A percentile compares a stretch with the other conserved stretches of the same genome.
phyloP scores from a whole-genome alignment of 1,139 yeast species.

The Sugiyamaella sp. region DNA sequence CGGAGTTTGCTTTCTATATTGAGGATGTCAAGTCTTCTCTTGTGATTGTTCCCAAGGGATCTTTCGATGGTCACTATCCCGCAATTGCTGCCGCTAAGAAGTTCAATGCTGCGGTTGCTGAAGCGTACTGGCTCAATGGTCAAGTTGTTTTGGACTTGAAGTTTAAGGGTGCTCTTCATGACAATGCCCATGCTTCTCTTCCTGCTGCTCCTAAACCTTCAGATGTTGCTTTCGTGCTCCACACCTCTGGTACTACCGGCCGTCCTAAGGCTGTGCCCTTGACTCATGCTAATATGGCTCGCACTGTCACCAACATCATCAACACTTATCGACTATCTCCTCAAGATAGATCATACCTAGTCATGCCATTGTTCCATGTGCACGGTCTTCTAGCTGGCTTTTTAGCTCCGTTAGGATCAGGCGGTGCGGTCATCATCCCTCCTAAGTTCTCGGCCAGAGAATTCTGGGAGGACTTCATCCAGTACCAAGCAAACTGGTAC shows the following conservation, averaged over 20 bases:
- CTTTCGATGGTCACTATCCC: slow-evolving; percentile 44
- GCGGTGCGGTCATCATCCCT: slow-evolving; percentile 64
- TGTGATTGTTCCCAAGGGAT: slow-evolving; percentile 58
- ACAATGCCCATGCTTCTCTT: slow-evolving; percentile 29
- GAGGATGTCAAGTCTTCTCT: slow-evolving; percentile 59
- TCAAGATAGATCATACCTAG: slow-evolving; percentile 58
- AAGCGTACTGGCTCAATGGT: slow-evolving; percentile 49
- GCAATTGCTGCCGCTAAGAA: slow-evolving; percentile 55
- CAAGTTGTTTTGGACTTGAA: slow-evolving; percentile 35
- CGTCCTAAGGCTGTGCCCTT: slow-evolving; percentile 72
- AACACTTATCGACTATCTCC: slow-evolving; percentile 55
- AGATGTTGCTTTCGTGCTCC: slow-evolving; percentile 63
- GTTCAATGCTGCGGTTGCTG: slow-evolving; percentile 52
- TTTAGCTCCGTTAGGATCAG: slow-evolving; percentile 59
- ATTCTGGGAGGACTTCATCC: slow-evolving; percentile 60
- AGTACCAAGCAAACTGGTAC: slow-evolving; percentile 61
- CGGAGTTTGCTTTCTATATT: slow-evolving; percentile 63
- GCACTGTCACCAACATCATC: slow-evolving; percentile 58
- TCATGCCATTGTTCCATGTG: slow-evolving; percentile 75
- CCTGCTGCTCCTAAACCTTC: slow-evolving; percentile 49
- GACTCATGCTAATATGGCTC: slow-evolving; percentile 61
- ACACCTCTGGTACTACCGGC: slow-evolving; percentile 74
- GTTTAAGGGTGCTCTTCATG: slow-evolving; percentile 28
- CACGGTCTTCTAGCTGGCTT: slow-evolving; percentile 69
- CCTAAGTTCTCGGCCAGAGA: slow-evolving; percentile 57